phyloP scores from a whole-genome alignment of 2,329 filamentous ascomycete genomes.

The Colletotrichum sp. region DNA sequence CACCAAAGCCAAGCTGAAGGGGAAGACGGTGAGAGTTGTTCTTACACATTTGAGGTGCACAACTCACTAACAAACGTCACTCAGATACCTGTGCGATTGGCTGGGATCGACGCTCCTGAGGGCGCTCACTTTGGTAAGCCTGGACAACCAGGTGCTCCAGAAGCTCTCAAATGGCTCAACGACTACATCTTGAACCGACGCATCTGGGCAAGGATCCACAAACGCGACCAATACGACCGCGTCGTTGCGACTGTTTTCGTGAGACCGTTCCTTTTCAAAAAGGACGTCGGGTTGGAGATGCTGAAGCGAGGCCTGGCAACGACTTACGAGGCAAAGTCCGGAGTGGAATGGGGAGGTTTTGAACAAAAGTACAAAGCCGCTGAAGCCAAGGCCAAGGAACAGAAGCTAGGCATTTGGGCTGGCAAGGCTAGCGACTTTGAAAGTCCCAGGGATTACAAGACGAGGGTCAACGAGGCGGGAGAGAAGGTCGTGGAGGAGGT shows the following conservation, averaged over 20 bases:
- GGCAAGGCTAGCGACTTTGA: constrained; percentile 69
- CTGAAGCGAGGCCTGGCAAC: constrained; percentile 83
- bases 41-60: neutral
- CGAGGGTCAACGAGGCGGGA: constrained; percentile 39
- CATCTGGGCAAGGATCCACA: constrained; percentile 83
- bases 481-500: neutral
- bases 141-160: constrained; percentile 81
- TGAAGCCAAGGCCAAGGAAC: constrained; percentile 69
- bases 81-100: constrained; percentile 86
- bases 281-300: constrained; percentile 91
- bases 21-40: constrained; percentile 71
- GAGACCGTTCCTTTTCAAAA: constrained; percentile 69
- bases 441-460: constrained; percentile 90
- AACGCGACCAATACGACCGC: constrained; percentile 89
- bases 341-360: constrained; percentile 83
- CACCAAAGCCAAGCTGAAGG: constrained; percentile 71
- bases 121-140: constrained; percentile 89
- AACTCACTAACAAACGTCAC: neutral
- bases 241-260: constrained; percentile 87
- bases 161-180: constrained; percentile 83
- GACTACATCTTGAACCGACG: constrained; percentile 72
- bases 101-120: constrained; percentile 93
- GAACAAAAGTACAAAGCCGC: constrained; percentile 68
- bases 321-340: constrained; percentile 90
- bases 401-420: constrained; percentile 78